phyloP scores from a whole-genome alignment of 805 yeast genomes.

The Yamadazyma takamatsuzukensis region DNA sequence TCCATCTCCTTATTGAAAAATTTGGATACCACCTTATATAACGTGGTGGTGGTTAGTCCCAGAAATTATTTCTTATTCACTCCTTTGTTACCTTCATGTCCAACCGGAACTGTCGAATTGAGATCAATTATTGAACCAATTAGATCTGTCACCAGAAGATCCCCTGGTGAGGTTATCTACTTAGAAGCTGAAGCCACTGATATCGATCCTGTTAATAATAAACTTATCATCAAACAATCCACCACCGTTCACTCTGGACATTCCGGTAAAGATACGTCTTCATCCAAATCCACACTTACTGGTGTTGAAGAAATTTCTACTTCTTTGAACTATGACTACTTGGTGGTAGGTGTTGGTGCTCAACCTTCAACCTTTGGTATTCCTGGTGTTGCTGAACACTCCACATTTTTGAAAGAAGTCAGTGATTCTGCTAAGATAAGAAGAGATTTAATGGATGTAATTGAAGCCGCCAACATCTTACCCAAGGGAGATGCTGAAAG shows the following conservation, averaged over 20 bases:
- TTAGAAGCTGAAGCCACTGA: slow-evolving; percentile 88
- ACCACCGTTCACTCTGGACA: slow-evolving; percentile 55
- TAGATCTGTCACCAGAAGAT: slow-evolving; percentile 76
- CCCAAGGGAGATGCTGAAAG: slow-evolving; percentile 77
- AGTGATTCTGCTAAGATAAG: slow-evolving; percentile 84
- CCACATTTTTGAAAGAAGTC: slow-evolving; percentile 85
- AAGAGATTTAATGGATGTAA: slow-evolving; percentile 75
- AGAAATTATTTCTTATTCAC: slow-evolving; percentile 94
- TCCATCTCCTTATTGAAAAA: slow-evolving; percentile 79
- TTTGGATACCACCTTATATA: slow-evolving; percentile 81
- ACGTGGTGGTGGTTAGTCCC: slow-evolving; percentile 88
- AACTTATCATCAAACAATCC: slow-evolving; percentile 59
- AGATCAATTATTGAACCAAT: slow-evolving; percentile 95
- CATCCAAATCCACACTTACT: slow-evolving; percentile 38
- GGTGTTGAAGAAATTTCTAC: slow-evolving; percentile 43
- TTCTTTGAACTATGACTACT: slow-evolving; percentile 66
- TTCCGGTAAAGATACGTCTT: slow-evolving; percentile 46
- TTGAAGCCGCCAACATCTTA: slow-evolving; percentile 83
- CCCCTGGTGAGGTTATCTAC: slow-evolving; percentile 73
- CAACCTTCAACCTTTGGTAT: slow-evolving; percentile 92
- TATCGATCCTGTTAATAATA: slow-evolving; percentile 70
- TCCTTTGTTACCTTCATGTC: slow-evolving; percentile 91
- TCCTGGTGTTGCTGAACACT: slow-evolving; percentile 88
- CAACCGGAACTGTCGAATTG: slow-evolving; percentile 87
- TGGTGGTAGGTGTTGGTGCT: slow-evolving; percentile 93